phyloP scores from a whole-genome alignment of 805 yeast species.

The Yarrowia porcina region DNA sequence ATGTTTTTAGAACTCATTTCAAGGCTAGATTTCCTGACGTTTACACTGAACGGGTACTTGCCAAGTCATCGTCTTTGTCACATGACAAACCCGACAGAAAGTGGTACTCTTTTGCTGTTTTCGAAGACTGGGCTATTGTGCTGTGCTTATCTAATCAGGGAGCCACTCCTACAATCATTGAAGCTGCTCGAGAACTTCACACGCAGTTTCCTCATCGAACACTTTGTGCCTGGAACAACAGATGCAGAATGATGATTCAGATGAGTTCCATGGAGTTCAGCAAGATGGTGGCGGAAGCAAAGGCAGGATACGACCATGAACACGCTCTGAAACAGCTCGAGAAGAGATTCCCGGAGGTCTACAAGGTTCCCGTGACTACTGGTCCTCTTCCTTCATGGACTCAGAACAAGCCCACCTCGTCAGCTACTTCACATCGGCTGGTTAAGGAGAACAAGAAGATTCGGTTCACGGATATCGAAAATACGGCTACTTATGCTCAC shows the following conservation, averaged over 20 bases:
- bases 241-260: slow-evolving; percentile 21
- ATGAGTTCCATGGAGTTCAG: not conserved
- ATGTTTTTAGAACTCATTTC: not conserved
- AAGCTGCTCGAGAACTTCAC: slow-evolving; percentile 16
- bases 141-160: slow-evolving; percentile 12
- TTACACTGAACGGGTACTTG: not conserved
- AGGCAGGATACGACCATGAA: not conserved
- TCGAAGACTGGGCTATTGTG: slow-evolving; percentile 24
- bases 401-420: not conserved
- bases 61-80: not conserved
- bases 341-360: slow-evolving; percentile 12
- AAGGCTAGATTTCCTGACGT: not conserved
- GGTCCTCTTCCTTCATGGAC: not conserved
- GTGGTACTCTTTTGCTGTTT: slow-evolving; percentile 20
- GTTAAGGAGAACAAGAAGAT: slow-evolving; percentile 21
- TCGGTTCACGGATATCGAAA: slow-evolving; percentile 5
- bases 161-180: slow-evolving; percentile 5
- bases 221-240: slow-evolving; percentile 9
- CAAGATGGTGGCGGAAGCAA: not conserved
- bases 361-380: not conserved
- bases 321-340: slow-evolving; percentile 1
- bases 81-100: slow-evolving; percentile 24
- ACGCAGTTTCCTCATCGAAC: slow-evolving; percentile 18
- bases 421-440: not conserved
- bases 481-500: slow-evolving; percentile 8